These are phyloP conservation scores for Barnettozyma vustinii DNA, from an alignment of 805 yeast genomes.

Conservation along the genomic window DNA sequence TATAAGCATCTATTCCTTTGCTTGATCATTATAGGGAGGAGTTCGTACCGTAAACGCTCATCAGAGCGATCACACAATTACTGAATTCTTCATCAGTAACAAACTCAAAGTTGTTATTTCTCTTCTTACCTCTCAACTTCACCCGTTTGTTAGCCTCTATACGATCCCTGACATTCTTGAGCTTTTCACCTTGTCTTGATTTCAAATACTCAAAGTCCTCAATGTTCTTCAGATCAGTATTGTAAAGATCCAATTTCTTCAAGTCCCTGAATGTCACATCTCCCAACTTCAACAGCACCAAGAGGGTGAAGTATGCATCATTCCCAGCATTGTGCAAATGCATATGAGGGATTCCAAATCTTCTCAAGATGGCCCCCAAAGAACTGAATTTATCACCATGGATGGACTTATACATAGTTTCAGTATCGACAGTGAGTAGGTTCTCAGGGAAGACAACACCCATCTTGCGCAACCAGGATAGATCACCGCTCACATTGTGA, in stretches of 20 bases:
- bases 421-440: constrained; percentile 41
- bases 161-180: neutral
- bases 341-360: constrained; percentile 49
- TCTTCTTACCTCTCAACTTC: neutral
- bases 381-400: constrained; percentile 36
- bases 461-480: constrained; percentile 41
- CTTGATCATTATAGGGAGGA: neutral
- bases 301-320: constrained; percentile 59
- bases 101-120: constrained; percentile 2
- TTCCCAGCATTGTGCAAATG: constrained; percentile 67
- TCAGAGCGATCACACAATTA: neutral
- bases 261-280: constrained; percentile 38
- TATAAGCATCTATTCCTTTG: neutral
- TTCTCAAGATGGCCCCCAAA: constrained; percentile 40
- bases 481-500: constrained; percentile 51
- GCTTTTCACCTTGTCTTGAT: neutral
- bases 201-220: neutral
- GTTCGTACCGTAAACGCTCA: neutral
- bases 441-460: constrained; percentile 43
- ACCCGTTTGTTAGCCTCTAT: neutral
- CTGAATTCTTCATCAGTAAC: neutral
- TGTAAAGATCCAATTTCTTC: constrained; percentile 9
- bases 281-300: constrained; percentile 43
- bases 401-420: constrained; percentile 34
- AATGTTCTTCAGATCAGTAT: constrained; percentile 2